These are phyloP conservation scores for Pichia phayaonensis DNA, from an alignment of 805 yeast species.

Conservation along the genomic window DNA sequence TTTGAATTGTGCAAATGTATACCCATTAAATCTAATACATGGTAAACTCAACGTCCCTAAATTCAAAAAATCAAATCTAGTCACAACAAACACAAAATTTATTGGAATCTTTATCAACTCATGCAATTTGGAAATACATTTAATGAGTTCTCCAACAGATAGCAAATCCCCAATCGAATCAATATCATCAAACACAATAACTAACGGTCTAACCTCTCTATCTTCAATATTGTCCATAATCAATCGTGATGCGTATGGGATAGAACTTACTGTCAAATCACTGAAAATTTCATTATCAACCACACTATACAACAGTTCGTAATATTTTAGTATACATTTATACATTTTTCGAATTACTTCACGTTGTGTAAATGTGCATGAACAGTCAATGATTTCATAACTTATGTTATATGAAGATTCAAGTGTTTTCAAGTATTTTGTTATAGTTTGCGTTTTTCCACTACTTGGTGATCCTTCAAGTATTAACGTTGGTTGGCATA, in stretches of 20 bases:
- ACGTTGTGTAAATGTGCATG: constrained; percentile 35
- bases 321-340: not conserved
- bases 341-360: constrained; percentile 31
- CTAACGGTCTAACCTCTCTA: constrained; percentile 26
- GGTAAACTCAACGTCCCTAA: constrained; percentile 36
- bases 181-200: constrained; percentile 40
- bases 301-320: not conserved
- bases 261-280: not conserved
- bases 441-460: constrained; percentile 39
- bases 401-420: constrained; percentile 14
- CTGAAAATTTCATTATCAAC: not conserved
- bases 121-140: constrained; percentile 35
- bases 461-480: constrained; percentile 43
- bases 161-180: constrained; percentile 32
- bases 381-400: constrained; percentile 34
- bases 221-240: not conserved
- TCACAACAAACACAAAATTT: constrained; percentile 34
- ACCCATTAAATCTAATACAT: constrained; percentile 32
- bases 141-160: constrained; percentile 31
- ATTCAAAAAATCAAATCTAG: constrained; percentile 32
- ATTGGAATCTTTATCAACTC: constrained; percentile 31
- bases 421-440: constrained; percentile 25
- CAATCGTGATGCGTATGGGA: not conserved
- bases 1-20: constrained; percentile 30
- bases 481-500: constrained; percentile 31